Evolutionary conservation across 805 yeast genomes (phyloP), one percentile per base, ranked within the genome.

Genomic region (Candida chilensis): DNA sequence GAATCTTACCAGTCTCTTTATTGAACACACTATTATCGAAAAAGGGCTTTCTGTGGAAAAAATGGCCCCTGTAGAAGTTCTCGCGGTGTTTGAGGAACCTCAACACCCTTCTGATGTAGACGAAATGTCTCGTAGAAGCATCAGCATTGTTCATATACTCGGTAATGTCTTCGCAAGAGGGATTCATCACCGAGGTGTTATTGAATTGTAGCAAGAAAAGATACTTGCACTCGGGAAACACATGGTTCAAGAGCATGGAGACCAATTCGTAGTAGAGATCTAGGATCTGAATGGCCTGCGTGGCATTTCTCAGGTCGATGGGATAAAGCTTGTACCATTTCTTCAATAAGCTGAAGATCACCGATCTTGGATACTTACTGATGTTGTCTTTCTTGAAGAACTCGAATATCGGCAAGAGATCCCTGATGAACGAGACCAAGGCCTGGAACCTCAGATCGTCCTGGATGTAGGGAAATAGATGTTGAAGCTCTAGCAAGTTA

Each of bases 301-400:
- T 22, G 6, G 25, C 11, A 22, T 11, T 6, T n/a, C n/a, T n/a
- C 13, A 22, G 13, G 13, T 22, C 25, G 13, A 22, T 22, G 11
- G 25, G 25, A 11, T n/a, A 22, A n/a, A 22, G 11, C 25, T 22
- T 22, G 13, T 22, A 22, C 25, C 25, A 22, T 22, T 22, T 22
- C 12, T 22, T 22, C 25, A 22, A 22, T n/a, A 22, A 22, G 13
- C 25, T 22, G 25, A 22, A 22, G 6, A 22, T 22, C 11, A 22
- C 25, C 6, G 25, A 22, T 22, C 25, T 22, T 7, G 25, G 25
- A 22, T 22, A 22, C 12, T 22, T 22, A n/a, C 25, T 22, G 11
- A 22, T 22, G 13, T 22, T 22, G 6, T 22, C 25, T 22, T 22
- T 22, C 13, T 22, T 22, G n/a, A n/a, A n/a, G 25, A 22, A 22